These are phyloP conservation scores for Medicago lupulina DNA, from an alignment of 306 rosid species.

Conservation along the genomic window DNA sequence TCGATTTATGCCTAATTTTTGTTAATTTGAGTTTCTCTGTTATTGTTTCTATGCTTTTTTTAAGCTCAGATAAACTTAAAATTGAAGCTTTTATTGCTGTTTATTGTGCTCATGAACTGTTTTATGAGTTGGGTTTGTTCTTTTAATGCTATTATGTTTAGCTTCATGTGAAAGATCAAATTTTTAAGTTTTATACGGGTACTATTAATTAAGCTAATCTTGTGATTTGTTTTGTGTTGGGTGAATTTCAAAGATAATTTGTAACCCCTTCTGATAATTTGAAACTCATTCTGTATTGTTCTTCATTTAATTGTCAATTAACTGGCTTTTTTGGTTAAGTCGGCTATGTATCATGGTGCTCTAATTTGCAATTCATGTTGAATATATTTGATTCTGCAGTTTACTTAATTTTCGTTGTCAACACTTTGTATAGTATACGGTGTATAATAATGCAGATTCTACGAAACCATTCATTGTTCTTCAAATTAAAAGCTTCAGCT, in stretches of 20 bases:
- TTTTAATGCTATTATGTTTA: conserved; percentile 5
- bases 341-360: neutral
- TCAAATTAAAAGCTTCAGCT: neutral
- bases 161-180: conserved; percentile 1
- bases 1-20: conserved; percentile 6
- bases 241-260: neutral
- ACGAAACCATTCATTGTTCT: neutral
- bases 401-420: neutral
- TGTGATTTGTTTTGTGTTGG: conserved; percentile 13
- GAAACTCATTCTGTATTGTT: neutral
- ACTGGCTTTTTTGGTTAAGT: conserved; percentile 14
- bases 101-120: neutral
- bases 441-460: neutral
- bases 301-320: too few relatives aligned
- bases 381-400: neutral
- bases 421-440: neutral
- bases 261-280: neutral
- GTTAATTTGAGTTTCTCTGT: neutral
- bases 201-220: neutral
- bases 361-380: conserved; percentile 21
- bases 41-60: neutral
- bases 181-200: neutral
- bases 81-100: conserved; percentile 24
- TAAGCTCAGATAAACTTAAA: neutral
- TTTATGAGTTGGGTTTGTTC: neutral